Conservation (phyloP, 306 rosid genomes). For the Cucumis melo region DNA sequence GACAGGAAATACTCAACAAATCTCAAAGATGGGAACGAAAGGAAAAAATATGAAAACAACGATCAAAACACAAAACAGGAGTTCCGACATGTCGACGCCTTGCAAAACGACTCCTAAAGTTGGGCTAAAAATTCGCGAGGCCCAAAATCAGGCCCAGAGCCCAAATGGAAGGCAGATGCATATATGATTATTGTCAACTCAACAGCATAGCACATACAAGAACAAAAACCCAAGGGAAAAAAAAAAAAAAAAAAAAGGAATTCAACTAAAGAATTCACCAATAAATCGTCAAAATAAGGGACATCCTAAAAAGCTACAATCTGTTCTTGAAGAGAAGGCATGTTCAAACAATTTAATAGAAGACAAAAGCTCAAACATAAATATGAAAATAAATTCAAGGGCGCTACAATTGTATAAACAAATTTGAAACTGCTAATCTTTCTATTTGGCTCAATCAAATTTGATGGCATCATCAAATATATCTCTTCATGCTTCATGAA, state of each 20-base stretch:
- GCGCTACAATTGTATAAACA: slow-evolving; percentile 6
- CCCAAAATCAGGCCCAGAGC: background rate
- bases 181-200: background rate
- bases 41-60: background rate
- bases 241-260: background rate
- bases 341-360: slow-evolving; percentile 1
- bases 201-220: background rate
- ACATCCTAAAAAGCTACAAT: background rate
- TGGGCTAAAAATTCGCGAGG: background rate
- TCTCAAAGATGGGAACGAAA: background rate
- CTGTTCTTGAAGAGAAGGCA: background rate
- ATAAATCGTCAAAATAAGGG: background rate
- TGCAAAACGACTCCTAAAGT: background rate
- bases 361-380: background rate
- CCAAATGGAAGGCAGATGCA: background rate
- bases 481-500: background rate
- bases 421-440: background rate
- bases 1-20: background rate
- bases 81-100: background rate
- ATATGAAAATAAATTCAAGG: slow-evolving; percentile 3
- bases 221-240: background rate
- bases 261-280: slow-evolving; percentile 7
- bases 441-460: slow-evolving; percentile 5
- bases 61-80: background rate
- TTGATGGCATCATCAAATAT: background rate